Evolutionary conservation across 495 filamentous ascomycete species (phyloP).

Genomic region (Penicillium parvum): DNA sequence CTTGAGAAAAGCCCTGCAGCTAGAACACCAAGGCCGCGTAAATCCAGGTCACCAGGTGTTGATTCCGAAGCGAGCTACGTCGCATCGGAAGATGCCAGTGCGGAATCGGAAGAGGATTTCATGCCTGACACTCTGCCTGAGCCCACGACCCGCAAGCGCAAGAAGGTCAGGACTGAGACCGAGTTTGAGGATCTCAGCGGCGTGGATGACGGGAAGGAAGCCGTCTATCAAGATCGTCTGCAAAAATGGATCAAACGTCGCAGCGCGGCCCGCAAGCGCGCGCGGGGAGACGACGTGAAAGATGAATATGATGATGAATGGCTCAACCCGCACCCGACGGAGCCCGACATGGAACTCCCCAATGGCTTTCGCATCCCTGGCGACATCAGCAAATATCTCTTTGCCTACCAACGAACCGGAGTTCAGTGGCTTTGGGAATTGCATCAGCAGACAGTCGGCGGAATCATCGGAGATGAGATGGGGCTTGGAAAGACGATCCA

Average conservation of each 20-base stretch:
- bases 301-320: conserved; percentile 59
- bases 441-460: conserved; percentile 81
- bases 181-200: conserved; percentile 64
- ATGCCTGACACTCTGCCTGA: conserved; percentile 31
- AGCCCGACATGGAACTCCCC: conserved; percentile 65
- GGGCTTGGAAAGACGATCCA: conserved; percentile 96
- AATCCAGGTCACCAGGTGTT: conserved; percentile 37
- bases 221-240: conserved; percentile 72
- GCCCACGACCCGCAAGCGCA: conserved; percentile 31
- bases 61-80: conserved; percentile 38
- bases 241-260: conserved; percentile 68
- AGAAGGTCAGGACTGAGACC: conserved; percentile 38
- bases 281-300: conserved; percentile 20
- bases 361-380: conserved; percentile 79
- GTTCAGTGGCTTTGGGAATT: conserved; percentile 97
- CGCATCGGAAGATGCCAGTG: conserved; percentile 30
- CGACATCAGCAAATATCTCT: conserved; percentile 84
- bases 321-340: conserved; percentile 77
- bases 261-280: conserved; percentile 57
- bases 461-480: conserved; percentile 98
- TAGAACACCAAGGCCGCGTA: conserved; percentile 9
- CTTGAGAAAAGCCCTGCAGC: conserved; percentile 14
- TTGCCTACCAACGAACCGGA: conserved; percentile 92
- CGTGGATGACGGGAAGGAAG: conserved; percentile 89
- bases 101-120: conserved; percentile 33